Conservation (phyloP, 2,329 filamentous ascomycete species). For the Onygenales sp. region DNA sequence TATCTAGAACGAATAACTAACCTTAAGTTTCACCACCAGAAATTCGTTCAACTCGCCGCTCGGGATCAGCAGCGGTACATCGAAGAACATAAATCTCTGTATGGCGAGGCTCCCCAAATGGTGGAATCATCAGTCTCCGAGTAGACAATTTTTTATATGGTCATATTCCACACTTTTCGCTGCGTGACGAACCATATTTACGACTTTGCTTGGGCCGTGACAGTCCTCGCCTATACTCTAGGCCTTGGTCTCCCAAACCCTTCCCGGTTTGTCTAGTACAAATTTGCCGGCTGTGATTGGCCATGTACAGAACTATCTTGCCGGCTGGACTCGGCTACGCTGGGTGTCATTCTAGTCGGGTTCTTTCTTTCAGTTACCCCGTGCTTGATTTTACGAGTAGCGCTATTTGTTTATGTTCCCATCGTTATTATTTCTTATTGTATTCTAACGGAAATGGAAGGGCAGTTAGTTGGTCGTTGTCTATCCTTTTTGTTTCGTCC, state of each 20-base stretch:
- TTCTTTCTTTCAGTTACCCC: not conserved
- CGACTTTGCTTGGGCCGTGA: too few relatives aligned
- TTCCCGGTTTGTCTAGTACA: too few relatives aligned
- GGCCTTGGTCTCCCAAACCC: too few relatives aligned
- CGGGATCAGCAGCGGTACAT: conserved; percentile 15
- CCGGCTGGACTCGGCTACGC: too few relatives aligned
- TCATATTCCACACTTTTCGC: not conserved
- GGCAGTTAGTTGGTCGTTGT: not conserved
- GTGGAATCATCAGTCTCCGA: not conserved
- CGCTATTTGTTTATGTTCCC: not conserved
- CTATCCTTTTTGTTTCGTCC: not conserved
- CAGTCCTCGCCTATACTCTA: too few relatives aligned
- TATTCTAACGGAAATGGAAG: not conserved
- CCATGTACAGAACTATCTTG: too few relatives aligned
- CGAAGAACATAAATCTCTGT: conserved; percentile 17
- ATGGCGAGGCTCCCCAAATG: conserved; percentile 11
- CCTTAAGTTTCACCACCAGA: conserved; percentile 6
- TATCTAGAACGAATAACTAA: not conserved
- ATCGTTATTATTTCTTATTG: not conserved
- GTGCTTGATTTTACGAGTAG: not conserved
- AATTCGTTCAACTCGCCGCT: conserved; percentile 14
- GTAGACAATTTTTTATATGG: not conserved
- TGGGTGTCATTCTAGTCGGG: not conserved
- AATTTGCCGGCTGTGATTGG: too few relatives aligned
- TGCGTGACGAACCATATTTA: too few relatives aligned